A percentile compares a stretch with the other conserved stretches of the same genome.
Conservation (phyloP, 192 early-diverging fungal species). For the Backusella mclennaniae region DNA sequence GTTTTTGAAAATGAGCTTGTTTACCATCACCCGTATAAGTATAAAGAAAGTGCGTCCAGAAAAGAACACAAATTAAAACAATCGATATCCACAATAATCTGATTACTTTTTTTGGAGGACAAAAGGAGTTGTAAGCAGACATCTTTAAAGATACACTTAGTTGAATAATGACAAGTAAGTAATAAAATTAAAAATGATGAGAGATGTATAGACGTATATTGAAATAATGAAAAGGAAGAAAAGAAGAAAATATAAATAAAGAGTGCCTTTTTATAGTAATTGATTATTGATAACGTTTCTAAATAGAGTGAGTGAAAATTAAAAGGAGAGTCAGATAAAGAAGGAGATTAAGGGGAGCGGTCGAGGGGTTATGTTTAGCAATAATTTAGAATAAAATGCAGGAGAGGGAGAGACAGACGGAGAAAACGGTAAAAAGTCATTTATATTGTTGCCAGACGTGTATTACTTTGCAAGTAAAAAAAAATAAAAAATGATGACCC, state of each 20-base stretch:
- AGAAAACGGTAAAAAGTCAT: background rate
- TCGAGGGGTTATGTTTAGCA: background rate
- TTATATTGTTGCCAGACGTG: background rate
- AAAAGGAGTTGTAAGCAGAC: background rate
- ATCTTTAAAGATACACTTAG: background rate
- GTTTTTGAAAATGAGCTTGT: background rate
- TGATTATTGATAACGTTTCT: conserved; percentile 1
- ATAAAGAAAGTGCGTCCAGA: conserved; percentile 7
- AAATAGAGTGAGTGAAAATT: background rate
- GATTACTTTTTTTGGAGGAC: background rate
- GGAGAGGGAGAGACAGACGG: background rate
- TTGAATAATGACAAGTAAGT: background rate
- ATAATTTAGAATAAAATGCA: conserved; percentile 8
- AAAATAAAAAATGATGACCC: background rate
- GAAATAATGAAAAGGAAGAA: background rate
- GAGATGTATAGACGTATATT: background rate
- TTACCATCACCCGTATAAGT: background rate
- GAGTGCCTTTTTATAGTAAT: background rate
- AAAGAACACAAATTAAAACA: background rate
- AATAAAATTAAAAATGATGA: background rate
- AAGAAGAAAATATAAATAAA: background rate
- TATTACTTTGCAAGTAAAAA: background rate
- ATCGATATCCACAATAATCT: background rate
- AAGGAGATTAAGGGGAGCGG: background rate
- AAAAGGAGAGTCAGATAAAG: conserved; percentile 1